Base-by-base conservation (phyloP, 192 early-diverging fungal species). In the Coemansia furcata region DNA sequence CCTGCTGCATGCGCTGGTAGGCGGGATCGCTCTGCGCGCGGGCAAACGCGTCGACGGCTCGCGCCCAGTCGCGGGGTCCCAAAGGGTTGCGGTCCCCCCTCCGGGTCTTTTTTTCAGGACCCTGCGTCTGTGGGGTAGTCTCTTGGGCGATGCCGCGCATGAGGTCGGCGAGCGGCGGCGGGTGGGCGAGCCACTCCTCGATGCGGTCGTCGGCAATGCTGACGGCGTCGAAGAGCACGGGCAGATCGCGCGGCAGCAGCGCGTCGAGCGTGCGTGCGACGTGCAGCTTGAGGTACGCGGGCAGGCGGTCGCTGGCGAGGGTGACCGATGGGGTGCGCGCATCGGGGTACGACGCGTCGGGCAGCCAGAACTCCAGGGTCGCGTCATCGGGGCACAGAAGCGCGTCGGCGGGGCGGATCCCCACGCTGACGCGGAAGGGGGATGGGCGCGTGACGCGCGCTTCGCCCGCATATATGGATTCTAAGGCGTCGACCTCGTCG, bases 281-380 rank as follows among this genome's bases (percentile, higher is more conserved):
- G 11, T 85, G 83, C 33, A 89, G 79, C 55, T 85, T 82, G 14
- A 94, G 78, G 71, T 92, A 94, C 3, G 89, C 86, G 0, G 95
- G 91, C 26, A 94, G 72, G 30, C 62, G 67, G n/a, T 79, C 84
- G 71, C 89, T 85, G 10, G 81, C 63, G 35, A 95, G 63, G n/a
- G 91, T 83, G 9, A 94, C 68, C 0, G 66, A 63, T 1, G 85
- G 85, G 2, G 88, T 90, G 14, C 86, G 70, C 33, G 85, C 76
- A 30, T 85, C 73, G 0, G 95, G 93, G 71, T 97, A 97, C 9
- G 60, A 69, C 1, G 85, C 80, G 6, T 64, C 55, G 6, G 91
- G 84, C 47, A 94, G 73, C 74, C 87, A 85, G 62, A 92, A 75
- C 58, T 91, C 88, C 33, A 94, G 71, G 47, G 72, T 69, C 30